Base-by-base conservation (phyloP, 768 basidiomycete species). In the Mycena sanguinolenta region DNA sequence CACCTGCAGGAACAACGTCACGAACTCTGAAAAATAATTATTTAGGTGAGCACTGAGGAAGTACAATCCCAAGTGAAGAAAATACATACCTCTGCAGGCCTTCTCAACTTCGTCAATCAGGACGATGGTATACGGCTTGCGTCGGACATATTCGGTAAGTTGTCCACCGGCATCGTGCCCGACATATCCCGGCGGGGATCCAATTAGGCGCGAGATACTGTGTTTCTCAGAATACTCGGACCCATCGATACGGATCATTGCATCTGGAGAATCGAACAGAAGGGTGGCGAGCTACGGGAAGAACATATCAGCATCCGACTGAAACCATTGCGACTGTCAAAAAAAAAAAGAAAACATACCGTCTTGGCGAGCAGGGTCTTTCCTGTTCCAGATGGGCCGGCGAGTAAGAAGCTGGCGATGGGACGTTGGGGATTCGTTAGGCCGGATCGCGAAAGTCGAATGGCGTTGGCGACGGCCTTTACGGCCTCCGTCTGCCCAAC, bases 401-500 rank as follows among this genome's bases (percentile, higher is more conserved):
- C 92, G 88, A 98, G 93, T 63, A 98, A 82, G 84, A 98, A 98
- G 75, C 92, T 95, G 0, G 97, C 96, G 67, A 98, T 92, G 6
- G 97, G 97, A 58, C 95, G 84, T 54, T 92, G 86, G 36, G 94
- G 89, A 77, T 97, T 95, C 50, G 93, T 87, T n/a, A 99, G 84
- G n/a, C 97, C 97, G 75, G 95, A 95, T 58, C 97, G 89, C 28
- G 95, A 97, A 50, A 99, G 82, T 54, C 97, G 89, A 74, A 99
- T 94, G 3, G 97, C 97, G 77, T 97, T 96, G 13, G 96, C 93
- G 38, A 98, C 95, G 6, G 97, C 92, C 75, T 91, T 94, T 72
- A 98, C 92, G 6, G 96, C 97, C 73, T 96, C 93, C 1, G 89
- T 89, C 79, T 99, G 97, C 0, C 97, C 96, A 53, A 98, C 91